These are phyloP conservation scores for Butyriboletus appendiculatus DNA, from an alignment of 1,284 basidiomycete genomes.

Conservation along the genomic window DNA sequence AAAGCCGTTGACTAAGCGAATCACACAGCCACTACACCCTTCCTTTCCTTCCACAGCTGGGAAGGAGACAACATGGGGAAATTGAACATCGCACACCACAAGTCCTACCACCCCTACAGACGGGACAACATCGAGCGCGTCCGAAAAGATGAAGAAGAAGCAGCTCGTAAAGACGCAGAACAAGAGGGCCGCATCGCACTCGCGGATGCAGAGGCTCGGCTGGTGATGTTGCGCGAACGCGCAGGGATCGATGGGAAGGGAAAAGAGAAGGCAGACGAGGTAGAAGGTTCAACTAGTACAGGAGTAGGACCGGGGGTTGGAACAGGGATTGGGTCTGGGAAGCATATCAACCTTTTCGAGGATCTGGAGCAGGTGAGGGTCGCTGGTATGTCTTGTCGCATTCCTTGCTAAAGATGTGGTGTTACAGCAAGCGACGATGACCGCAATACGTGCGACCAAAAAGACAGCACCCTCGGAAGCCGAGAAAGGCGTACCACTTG, in stretches of 20 bases:
- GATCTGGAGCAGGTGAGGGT: conserved; percentile 63
- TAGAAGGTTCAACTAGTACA: conserved; percentile 22
- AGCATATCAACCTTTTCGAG: conserved; percentile 78
- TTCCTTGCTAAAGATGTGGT: background rate
- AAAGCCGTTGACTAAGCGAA: conserved; percentile 18
- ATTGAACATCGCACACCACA: conserved; percentile 86
- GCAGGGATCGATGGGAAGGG: conserved; percentile 49
- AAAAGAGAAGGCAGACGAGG: conserved; percentile 40
- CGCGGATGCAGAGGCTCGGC: conserved; percentile 80
- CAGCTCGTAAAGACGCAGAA: conserved; percentile 59
- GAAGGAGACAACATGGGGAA: conserved; percentile 60
- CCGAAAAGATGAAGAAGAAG: conserved; percentile 77
- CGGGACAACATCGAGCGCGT: conserved; percentile 84
- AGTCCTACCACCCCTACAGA: conserved; percentile 86
- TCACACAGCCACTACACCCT: background rate
- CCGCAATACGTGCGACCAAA: conserved; percentile 44
- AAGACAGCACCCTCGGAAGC: conserved; percentile 53
- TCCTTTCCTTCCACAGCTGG: too few species aligned
- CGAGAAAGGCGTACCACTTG: conserved; percentile 71
- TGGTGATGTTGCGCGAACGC: conserved; percentile 62
- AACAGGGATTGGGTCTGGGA: conserved; percentile 25
- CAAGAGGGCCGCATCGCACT: conserved; percentile 71
- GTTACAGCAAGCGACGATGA: conserved; percentile 44
- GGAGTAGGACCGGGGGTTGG: conserved; percentile 28
- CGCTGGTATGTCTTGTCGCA: background rate